Conservation (phyloP, 2,329 filamentous ascomycete genomes). For the Lachnellula arida region DNA sequence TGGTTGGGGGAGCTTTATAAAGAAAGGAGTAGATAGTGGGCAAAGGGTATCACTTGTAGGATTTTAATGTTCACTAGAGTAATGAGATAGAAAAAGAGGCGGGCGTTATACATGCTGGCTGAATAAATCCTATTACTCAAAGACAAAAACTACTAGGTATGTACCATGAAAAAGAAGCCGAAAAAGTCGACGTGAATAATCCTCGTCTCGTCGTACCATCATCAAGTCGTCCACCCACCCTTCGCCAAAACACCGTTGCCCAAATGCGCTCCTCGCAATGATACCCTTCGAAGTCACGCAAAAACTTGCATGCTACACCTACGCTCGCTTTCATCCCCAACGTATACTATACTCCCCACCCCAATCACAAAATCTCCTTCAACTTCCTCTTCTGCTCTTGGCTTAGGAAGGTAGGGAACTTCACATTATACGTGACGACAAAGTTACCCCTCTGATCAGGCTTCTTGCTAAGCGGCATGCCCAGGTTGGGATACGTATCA, state of each 20-base stretch:
- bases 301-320: not conserved
- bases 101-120: not conserved
- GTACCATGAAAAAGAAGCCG: not conserved
- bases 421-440: slow-evolving; percentile 84
- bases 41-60: not conserved
- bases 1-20: slow-evolving; percentile 82
- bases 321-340: not conserved
- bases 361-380: slow-evolving; percentile 65
- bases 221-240: not conserved
- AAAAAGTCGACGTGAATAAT: no score
- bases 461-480: slow-evolving; percentile 94
- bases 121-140: not conserved
- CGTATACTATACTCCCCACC: not conserved
- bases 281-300: not conserved
- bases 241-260: not conserved
- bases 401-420: slow-evolving; percentile 79
- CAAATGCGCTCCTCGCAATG: not conserved
- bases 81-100: not conserved
- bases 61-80: not conserved
- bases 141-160: not conserved
- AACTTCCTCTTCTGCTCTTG: slow-evolving; percentile 73
- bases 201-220: not conserved
- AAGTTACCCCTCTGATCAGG: slow-evolving; percentile 81
- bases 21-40: not conserved
- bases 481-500: slow-evolving; percentile 77